Evolutionary conservation across 768 basidiomycete genomes (phyloP).

Genomic region (Suillus cothurnatus): DNA sequence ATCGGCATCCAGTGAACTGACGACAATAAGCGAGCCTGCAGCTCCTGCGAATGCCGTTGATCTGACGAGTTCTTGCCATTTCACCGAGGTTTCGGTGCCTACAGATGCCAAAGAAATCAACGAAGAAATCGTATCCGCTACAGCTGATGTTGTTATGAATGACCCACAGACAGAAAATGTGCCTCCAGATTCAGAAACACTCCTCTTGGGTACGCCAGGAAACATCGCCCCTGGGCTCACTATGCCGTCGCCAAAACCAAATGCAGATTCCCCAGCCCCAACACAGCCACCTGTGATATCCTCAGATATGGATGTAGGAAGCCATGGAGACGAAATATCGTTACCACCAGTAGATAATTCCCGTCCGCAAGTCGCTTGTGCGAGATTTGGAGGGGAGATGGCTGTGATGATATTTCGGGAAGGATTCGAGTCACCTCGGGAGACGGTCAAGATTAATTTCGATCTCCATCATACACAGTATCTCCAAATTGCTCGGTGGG

Average conservation of each 20-base stretch:
- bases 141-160: not conserved
- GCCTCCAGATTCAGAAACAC: not conserved
- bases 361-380: not conserved
- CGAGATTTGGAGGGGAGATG: constrained; percentile 22
- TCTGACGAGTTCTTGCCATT: not conserved
- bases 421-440: constrained; percentile 19
- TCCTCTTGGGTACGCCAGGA: not conserved
- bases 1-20: not conserved
- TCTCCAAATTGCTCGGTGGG: constrained; percentile 39
- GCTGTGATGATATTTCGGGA: constrained; percentile 19
- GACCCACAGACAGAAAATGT: not conserved
- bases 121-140: not conserved
- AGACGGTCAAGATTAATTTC: constrained; percentile 26
- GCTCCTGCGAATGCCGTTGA: not conserved
- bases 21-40: not conserved
- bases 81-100: not conserved
- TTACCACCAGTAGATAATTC: not conserved
- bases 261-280: not conserved
- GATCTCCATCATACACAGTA: constrained; percentile 31
- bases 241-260: not conserved
- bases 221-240: not conserved
- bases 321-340: not conserved
- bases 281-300: not conserved
- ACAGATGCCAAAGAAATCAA: not conserved
- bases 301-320: not conserved